Evolutionary conservation across 2,329 filamentous ascomycete genomes (phyloP), one percentile per base, ranked within the genome.

Genomic region (Xylogone sp.): DNA sequence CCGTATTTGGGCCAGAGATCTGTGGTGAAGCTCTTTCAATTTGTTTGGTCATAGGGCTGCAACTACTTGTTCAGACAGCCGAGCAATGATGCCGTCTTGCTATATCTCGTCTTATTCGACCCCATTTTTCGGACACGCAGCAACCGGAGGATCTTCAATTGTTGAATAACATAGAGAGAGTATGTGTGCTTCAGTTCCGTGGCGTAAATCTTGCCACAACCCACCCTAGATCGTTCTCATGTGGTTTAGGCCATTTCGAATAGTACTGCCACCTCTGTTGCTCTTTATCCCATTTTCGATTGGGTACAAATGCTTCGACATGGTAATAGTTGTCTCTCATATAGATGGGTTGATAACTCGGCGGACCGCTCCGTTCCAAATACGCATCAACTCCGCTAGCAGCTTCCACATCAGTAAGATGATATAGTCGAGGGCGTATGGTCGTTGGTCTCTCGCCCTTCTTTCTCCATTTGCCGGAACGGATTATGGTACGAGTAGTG

Each of bases 241-340:
- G 34, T 16, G 34, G 6, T 39, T 39, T 39, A 5, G 34, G 34
- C 34, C 34, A 39, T 39, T 39, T 39, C 13, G 34, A 39, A 16
- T 39, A 39, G 34, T 83, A 84, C 34, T 74, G 61, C 80, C 79
- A 83, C 42, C 64, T 63, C 34, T 67, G 61, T 3, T 71, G 59
- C 8, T 73, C 68, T 16, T 68, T 69, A 45, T 66, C 72, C 80
- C 80, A 84, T 44, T 71, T 73, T 20, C 81, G 70, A 54, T 78
- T 78, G 0, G 81, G 81, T 45, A 83, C 59, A 56, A 79, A 83
- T 1, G 76, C 76, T 60, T 82, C 72, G 22, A 84, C 69, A 69
- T 78, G 74, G 59, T 84, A 81, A 59, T 83, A 84, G 44, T 77
- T 75, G 52, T 84, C 81, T 20, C 81, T 68, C 47, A 77, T 72